Evolutionary conservation across 2,329 filamentous ascomycete species (phyloP), one percentile per base, ranked within the genome.

Genomic region (Exophiala sideris): DNA sequence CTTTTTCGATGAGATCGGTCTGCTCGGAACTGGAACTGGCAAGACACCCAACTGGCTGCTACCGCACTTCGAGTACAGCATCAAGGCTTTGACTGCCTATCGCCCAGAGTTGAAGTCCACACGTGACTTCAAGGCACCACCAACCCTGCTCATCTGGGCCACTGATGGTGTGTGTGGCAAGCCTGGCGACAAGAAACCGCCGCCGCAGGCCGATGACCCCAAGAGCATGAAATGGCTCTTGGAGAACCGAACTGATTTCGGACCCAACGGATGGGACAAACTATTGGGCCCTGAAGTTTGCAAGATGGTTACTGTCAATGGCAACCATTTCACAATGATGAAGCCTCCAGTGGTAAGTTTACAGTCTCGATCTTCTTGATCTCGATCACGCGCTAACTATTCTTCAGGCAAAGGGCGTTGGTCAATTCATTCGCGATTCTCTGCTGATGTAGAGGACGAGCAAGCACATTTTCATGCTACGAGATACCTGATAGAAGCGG

Each of bases 61-160:
- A 2, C 75, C 76, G 16, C 77, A 80, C 63, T 80, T 80, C 67
- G 64, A 74, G 21, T 76, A 77, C 24, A 73, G 72, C 56, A 77
- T 79, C 58, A 71, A 75, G 48, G 68, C 72, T 1, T 66, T 80
- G 36, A 73, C 76, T 41, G 71, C 70, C 24, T 80, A 79, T 61
- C 65, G 66, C 38, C 66, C 60, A 29, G 64, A 64, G 33, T 49
- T 60, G 39, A 62, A 60, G 49, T 58, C 59, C 4, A 57, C 53
- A n/a, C 57, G 54, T 49, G 64, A 67, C 10, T 66, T 67, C 14
- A 70, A 69, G 38, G 66, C 71, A 9, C 75, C 74, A 1, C 70
- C 73, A 53, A 72, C 74, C 4, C 69, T 70, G 51, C 60, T 77
- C 39, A 68, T 79, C 53, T 79, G 75, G 73, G 76, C 76, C 1